Conservation (phyloP, 257 asterid species). For the Solanum ahanhuiri region DNA sequence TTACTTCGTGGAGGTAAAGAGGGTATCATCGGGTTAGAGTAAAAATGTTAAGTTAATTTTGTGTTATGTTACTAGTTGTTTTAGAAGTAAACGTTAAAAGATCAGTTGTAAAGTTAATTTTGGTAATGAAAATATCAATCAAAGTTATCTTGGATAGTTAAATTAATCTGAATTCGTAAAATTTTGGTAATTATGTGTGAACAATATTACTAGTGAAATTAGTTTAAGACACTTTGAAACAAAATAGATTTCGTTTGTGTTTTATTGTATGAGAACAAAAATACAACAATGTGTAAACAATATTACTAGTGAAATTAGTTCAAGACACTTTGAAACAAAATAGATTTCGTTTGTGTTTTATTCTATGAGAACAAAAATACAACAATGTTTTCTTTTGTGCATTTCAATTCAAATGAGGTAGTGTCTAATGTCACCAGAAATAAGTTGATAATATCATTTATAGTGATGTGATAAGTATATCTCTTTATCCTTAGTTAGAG, state of each 20-base stretch:
- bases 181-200: background rate
- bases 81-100: too few species aligned
- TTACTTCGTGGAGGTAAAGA: background rate
- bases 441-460: background rate
- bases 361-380: background rate
- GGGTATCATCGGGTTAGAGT: background rate
- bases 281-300: background rate
- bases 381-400: background rate
- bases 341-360: background rate
- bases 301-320: background rate
- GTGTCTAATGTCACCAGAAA: background rate
- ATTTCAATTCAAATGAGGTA: background rate
- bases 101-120: background rate
- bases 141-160: background rate
- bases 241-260: background rate
- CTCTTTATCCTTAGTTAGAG: background rate
- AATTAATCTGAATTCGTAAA: background rate
- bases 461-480: background rate
- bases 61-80: background rate
- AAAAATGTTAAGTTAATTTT: background rate
- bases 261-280: background rate
- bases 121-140: background rate
- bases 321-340: background rate
- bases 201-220: background rate
- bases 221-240: background rate